phyloP scores from a whole-genome alignment of 768 basidiomycete species.

The Kwoniella dendrophila region DNA sequence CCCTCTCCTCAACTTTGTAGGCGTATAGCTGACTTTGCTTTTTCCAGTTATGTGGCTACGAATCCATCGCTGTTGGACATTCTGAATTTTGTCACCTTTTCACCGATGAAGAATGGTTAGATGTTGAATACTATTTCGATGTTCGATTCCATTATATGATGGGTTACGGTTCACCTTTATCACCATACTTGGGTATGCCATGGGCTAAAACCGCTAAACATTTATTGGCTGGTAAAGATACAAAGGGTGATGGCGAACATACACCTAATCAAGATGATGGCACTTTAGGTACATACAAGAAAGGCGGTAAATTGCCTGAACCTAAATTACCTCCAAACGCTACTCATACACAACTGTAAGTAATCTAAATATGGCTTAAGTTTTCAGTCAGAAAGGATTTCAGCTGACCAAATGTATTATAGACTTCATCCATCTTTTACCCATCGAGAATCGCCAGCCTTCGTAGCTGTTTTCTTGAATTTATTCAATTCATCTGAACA shows the following conservation, averaged over 20 bases:
- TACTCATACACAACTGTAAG: constrained; percentile 57
- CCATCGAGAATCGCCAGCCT: constrained; percentile 58
- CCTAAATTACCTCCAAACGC: constrained; percentile 57
- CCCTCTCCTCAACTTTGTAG: background rate
- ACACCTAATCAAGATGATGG: constrained; percentile 2
- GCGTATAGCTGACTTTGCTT: background rate
- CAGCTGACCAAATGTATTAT: background rate
- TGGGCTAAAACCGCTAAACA: constrained; percentile 56
- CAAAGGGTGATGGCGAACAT: constrained; percentile 30
- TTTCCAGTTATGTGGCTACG: constrained; percentile 55
- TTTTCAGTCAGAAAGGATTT: background rate
- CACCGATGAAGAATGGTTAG: constrained; percentile 55
- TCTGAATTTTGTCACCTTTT: constrained; percentile 56
- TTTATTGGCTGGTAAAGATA: constrained; percentile 51
- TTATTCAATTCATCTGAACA: constrained; percentile 55
- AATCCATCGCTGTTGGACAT: constrained; percentile 51
- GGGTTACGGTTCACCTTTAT: constrained; percentile 54
- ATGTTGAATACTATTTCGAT: constrained; percentile 56
- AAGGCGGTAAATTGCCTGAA: constrained; percentile 43
- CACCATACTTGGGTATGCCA: constrained; percentile 56
- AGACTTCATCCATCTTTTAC: constrained; percentile 57
- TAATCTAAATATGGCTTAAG: background rate
- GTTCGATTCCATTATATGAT: constrained; percentile 56
- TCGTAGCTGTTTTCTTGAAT: constrained; percentile 57
- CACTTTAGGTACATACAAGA: constrained; percentile 14